Conservation (phyloP, 345 rosid species). For the Syzygium aqueum region DNA sequence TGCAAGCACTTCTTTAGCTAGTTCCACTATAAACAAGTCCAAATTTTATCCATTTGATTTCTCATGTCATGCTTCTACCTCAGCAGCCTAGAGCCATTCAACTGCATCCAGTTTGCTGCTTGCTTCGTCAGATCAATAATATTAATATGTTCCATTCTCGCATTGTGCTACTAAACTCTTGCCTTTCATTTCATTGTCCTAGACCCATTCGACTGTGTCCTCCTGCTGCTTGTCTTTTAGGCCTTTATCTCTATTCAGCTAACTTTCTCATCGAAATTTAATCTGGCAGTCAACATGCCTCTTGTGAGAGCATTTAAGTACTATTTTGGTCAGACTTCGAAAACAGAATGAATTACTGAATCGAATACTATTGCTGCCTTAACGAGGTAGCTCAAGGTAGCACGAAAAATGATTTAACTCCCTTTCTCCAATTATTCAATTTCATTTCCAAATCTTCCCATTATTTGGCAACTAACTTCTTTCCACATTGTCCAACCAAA, state of each 20-base stretch:
- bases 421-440: not conserved
- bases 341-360: not conserved
- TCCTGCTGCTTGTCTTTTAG: not conserved
- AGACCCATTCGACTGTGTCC: not conserved
- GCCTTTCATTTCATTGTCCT: not conserved
- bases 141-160: not conserved
- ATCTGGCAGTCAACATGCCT: not conserved
- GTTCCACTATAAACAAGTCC: not conserved
- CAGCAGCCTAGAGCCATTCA: not conserved
- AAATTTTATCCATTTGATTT: not conserved
- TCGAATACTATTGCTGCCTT: not conserved
- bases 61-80: not conserved
- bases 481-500: not conserved
- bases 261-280: not conserved
- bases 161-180: too few species aligned
- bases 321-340: not conserved
- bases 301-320: not conserved
- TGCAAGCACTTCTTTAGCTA: not conserved
- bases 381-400: not conserved
- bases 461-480: not conserved
- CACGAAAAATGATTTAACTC: not conserved
- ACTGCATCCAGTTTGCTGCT: not conserved
- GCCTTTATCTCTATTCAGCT: not conserved
- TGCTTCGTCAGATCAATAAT: not conserved
- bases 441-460: not conserved